Evolutionary conservation across 257 asterid genomes (phyloP).

Genomic region (Capsicum chinense): DNA sequence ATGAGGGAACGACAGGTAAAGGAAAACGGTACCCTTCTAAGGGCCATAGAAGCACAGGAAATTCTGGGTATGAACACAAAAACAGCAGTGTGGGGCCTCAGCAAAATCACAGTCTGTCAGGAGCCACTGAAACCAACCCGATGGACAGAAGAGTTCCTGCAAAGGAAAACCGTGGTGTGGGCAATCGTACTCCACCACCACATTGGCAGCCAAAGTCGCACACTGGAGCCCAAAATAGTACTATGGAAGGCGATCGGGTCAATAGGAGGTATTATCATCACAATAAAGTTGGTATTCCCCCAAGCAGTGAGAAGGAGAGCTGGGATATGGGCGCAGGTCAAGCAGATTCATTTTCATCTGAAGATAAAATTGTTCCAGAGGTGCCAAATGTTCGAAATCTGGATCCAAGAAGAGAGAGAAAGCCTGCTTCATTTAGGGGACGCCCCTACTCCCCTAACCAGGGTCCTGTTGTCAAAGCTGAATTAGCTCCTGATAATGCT

Average conservation of each 20-base stretch:
- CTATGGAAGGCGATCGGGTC: slow-evolving; percentile 43
- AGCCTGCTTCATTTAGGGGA: slow-evolving; percentile 53
- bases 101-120: slow-evolving; percentile 42
- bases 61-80: slow-evolving; percentile 45
- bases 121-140: slow-evolving; percentile 46
- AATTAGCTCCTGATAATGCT: slow-evolving; percentile 38
- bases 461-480: slow-evolving; percentile 49
- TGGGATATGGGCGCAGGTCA: slow-evolving; percentile 36
- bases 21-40: slow-evolving; percentile 59
- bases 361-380: slow-evolving; percentile 29
- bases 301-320: slow-evolving; percentile 39
- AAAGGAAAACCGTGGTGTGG: slow-evolving; percentile 55
- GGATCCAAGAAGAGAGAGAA: slow-evolving; percentile 49
- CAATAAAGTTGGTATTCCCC: slow-evolving; percentile 41
- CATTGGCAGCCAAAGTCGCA: slow-evolving; percentile 86
- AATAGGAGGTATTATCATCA: slow-evolving; percentile 54
- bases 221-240: slow-evolving; percentile 43
- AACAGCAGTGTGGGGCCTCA: slow-evolving; percentile 47
- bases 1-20: slow-evolving; percentile 60
- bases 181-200: slow-evolving; percentile 62
- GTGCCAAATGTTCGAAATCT: neutral
- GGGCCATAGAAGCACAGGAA: slow-evolving; percentile 53
- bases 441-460: slow-evolving; percentile 62
- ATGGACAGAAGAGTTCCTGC: slow-evolving; percentile 45
- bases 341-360: slow-evolving; percentile 31